A percentile compares a stretch with the other conserved stretches of the same genome.
These are phyloP conservation scores for Pseudomonodictys pantanalensis DNA, from an alignment of 495 filamentous ascomycete species.

Conservation along the genomic window DNA sequence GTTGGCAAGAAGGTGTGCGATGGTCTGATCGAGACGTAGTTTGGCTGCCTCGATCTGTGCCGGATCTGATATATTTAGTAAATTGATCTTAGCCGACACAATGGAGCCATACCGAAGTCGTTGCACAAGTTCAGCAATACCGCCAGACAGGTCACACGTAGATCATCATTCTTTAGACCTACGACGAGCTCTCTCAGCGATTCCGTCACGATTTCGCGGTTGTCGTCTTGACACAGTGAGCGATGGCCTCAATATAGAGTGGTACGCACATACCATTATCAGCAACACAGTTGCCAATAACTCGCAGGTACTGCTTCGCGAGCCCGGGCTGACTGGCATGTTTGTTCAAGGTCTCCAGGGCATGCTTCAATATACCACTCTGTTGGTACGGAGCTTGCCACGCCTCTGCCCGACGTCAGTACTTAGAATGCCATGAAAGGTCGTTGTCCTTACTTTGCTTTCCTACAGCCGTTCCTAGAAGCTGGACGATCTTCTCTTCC, in stretches of 20 bases:
- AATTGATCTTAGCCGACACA: not conserved
- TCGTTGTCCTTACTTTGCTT: slow-evolving; percentile 9
- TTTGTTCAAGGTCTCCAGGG: slow-evolving; percentile 8
- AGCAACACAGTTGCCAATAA: slow-evolving; percentile 32
- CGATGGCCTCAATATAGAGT: not conserved
- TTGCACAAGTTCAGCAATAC: slow-evolving; percentile 32
- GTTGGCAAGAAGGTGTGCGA: slow-evolving; percentile 4
- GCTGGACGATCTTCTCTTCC: slow-evolving; percentile 4
- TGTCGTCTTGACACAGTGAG: slow-evolving; percentile 11
- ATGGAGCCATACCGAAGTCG: slow-evolving; percentile 24
- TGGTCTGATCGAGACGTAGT: slow-evolving; percentile 18
- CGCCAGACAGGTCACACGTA: slow-evolving; percentile 18
- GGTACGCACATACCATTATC: slow-evolving; percentile 23
- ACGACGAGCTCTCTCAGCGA: slow-evolving; percentile 1
- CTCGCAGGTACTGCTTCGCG: slow-evolving; percentile 27
- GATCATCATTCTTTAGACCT: slow-evolving; percentile 8
- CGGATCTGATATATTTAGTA: slow-evolving; percentile 10
- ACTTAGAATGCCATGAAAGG: not conserved
- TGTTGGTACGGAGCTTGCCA: slow-evolving; percentile 20
- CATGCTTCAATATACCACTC: slow-evolving; percentile 15
- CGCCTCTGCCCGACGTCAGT: slow-evolving; percentile 1
- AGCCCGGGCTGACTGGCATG: not conserved
- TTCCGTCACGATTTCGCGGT: slow-evolving; percentile 8
- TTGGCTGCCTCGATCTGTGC: slow-evolving; percentile 23
- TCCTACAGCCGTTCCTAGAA: slow-evolving; percentile 24